Conservation (phyloP, 2,329 filamentous ascomycete genomes). For the Sclerotinia spermophila region DNA sequence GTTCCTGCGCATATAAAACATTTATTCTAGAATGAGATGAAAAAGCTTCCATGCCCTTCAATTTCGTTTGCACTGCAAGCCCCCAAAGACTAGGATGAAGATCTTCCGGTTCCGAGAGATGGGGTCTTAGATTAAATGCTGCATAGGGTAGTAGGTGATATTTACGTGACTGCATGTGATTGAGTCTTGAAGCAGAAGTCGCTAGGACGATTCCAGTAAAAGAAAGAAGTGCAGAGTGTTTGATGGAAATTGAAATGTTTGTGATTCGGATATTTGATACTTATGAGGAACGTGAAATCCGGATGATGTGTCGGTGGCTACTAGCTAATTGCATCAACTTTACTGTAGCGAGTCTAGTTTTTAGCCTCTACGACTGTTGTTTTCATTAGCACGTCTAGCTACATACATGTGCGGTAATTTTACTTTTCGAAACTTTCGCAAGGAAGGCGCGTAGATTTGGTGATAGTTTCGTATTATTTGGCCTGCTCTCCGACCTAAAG, state of each 20-base stretch:
- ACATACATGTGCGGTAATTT: not conserved
- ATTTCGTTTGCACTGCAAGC: not conserved
- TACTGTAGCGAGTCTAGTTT: not conserved
- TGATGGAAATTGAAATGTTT: slow-evolving; percentile 11
- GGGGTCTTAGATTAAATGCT: not conserved
- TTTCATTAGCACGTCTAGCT: not conserved
- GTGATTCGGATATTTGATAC: slow-evolving; percentile 11
- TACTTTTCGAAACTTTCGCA: not conserved
- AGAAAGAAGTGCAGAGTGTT: not conserved
- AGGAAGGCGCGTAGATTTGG: slow-evolving; percentile 5
- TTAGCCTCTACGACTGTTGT: not conserved
- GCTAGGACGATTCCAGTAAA: slow-evolving; percentile 3
- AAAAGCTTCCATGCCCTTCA: slow-evolving; percentile 4
- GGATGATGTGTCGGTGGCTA: not conserved
- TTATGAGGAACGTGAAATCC: not conserved
- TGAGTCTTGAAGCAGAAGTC: not conserved
- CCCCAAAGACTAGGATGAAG: not conserved
- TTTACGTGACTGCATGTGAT: slow-evolving; percentile 6
- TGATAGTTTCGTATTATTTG: not conserved
- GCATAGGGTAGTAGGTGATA: not conserved
- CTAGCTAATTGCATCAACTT: not conserved
- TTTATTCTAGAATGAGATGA: slow-evolving; percentile 9
- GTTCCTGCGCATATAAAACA: slow-evolving; percentile 19
- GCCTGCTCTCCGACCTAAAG: not conserved
- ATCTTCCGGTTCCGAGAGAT: slow-evolving; percentile 12